phyloP scores from a whole-genome alignment of 75 land plant species.

The Pseudotsuga menziesii region DNA sequence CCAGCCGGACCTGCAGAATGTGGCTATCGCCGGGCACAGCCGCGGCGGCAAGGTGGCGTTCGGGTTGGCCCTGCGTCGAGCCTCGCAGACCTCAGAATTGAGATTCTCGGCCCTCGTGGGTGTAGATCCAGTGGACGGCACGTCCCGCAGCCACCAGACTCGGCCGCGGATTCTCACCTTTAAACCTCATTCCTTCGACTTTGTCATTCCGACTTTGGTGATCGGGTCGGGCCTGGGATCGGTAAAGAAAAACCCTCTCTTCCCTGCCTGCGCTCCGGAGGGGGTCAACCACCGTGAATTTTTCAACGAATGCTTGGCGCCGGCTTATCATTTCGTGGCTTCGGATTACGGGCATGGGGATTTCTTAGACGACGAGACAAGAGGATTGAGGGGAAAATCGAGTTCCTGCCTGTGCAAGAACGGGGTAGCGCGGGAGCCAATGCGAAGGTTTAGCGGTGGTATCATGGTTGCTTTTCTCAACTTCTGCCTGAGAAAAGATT shows the following conservation, averaged over 20 bases:
- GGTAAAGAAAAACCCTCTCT: constrained; percentile 48
- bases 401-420: constrained; percentile 46
- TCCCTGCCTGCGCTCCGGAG: constrained; percentile 84
- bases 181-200: constrained; percentile 32
- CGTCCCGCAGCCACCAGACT: constrained; percentile 46
- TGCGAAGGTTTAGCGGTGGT: constrained; percentile 76
- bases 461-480: constrained; percentile 67
- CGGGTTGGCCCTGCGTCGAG: constrained; percentile 43
- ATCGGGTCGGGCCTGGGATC: constrained; percentile 72
- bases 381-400: neutral
- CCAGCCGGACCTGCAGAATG: constrained; percentile 29
- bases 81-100: neutral
- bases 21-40: constrained; percentile 81
- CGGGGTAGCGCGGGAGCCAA: constrained; percentile 56
- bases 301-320: constrained; percentile 47
- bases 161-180: constrained; percentile 55
- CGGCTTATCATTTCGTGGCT: constrained; percentile 65
- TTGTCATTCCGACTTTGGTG: constrained; percentile 43
- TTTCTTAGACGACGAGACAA: constrained; percentile 40
- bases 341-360: constrained; percentile 83
- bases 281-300: constrained; percentile 83
- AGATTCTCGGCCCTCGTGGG: constrained; percentile 57
- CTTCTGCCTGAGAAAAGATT: constrained; percentile 34
- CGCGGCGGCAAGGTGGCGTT: constrained; percentile 88
- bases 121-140: constrained; percentile 89